Base-by-base conservation (phyloP, 768 basidiomycete genomes). In the Lentinula edodes region DNA sequence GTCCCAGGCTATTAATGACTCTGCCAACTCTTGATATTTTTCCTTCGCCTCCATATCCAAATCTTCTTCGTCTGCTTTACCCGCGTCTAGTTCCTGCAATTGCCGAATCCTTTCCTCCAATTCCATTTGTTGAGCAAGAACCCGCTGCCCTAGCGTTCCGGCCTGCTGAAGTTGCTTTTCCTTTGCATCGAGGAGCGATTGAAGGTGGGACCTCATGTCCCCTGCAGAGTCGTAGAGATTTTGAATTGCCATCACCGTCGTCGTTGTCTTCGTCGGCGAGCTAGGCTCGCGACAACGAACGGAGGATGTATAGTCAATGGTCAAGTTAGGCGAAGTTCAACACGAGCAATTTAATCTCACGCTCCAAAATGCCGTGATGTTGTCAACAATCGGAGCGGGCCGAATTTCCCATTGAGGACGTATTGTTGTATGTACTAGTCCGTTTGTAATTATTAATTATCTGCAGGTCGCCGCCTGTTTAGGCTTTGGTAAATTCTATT, bases 61-160 rank as follows among this genome's bases (percentile, higher is more conserved):
- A 62, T 83, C 83, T 42, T 85, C 83, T 62, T 85, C 85, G 63
- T 85, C 87, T 3, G 75, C 77, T 65, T 83, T 86, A 62, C 87
- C 88, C 18, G 75, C 80, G 58, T 87, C 88, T 15, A 84, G 70
- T 39, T 89, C 89, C 67, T 93, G 89, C 57, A 96, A 80, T 69
- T 90, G 89, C 48, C 84, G 80, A 62, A 98, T 92, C 56, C 92
- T 84, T 70, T 89, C 88, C 74, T 97, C 93, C 64, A 98, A 84
- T 70, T 96, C 92, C 76, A 92, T 88, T 75, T 93, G 93, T 78
- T 98, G 96, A 18, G 86, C 84, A 63, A 98, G 87, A 68, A 98
- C 86, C 72, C 92, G 90, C 75, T 97, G 94, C 56, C 96, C 95
- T 70, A 98, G 86, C 60, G 88, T 89, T 41, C 92, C 95, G 5